Conservation (phyloP, 2,329 filamentous ascomycete genomes). For the Botryotinia calthae region DNA sequence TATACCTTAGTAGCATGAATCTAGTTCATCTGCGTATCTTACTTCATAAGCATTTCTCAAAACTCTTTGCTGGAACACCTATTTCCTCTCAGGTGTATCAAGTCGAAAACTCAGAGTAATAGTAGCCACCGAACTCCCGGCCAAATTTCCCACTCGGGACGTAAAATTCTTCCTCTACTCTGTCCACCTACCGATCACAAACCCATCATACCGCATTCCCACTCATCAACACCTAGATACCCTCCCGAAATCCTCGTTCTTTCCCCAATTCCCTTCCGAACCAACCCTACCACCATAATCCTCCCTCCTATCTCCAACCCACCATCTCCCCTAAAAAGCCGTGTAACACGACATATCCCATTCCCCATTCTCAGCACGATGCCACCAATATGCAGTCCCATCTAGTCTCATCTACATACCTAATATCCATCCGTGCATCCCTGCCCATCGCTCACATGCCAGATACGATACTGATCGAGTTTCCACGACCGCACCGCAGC, state of each 20-base stretch:
- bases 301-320: not conserved
- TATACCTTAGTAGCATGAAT: not conserved
- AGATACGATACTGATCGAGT: not conserved
- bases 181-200: not conserved
- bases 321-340: not conserved
- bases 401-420: not conserved
- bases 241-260: not conserved
- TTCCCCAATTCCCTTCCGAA: not conserved
- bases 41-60: not conserved
- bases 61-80: not conserved
- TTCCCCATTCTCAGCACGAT: not conserved
- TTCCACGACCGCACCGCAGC: not conserved
- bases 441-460: not conserved
- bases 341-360: not conserved
- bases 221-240: not conserved
- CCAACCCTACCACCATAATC: not conserved
- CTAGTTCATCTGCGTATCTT: not conserved
- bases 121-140: not conserved
- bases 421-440: not conserved
- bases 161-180: rapidly evolving
- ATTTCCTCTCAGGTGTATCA: not conserved
- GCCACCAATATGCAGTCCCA: not conserved
- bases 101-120: too few species aligned
- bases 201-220: not conserved
- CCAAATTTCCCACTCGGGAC: not conserved